These are phyloP conservation scores for Aspergillus conjunctus DNA, from an alignment of 495 filamentous ascomycete genomes.

Conservation along the genomic window DNA sequence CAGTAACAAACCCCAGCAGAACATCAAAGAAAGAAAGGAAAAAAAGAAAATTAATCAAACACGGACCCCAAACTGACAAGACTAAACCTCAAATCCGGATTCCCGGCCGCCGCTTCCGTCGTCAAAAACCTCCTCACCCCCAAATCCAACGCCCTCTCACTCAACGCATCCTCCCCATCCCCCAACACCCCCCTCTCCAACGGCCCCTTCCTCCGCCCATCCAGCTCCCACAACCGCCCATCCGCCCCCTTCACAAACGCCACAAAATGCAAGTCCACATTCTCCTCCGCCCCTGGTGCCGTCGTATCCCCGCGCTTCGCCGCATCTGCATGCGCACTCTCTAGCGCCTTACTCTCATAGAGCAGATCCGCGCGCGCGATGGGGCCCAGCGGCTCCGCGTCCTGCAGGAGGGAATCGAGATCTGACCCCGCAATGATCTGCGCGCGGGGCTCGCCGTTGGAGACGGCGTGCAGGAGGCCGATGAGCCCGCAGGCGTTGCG, in stretches of 20 bases:
- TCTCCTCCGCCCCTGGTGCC: conserved; percentile 66
- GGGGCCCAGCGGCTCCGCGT: conserved; percentile 49
- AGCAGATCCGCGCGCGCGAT: conserved; percentile 67
- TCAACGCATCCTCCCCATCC: conserved; percentile 66
- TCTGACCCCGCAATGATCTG: conserved; percentile 48
- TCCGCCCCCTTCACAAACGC: conserved; percentile 77
- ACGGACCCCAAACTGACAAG: conserved; percentile 68
- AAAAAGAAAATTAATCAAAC: conserved; percentile 51
- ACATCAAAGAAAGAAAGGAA: not conserved
- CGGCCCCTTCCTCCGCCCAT: conserved; percentile 75
- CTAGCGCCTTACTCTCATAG: conserved; percentile 70
- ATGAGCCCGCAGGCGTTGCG: conserved; percentile 84
- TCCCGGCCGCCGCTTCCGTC: conserved; percentile 55
- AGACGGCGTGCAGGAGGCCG: conserved; percentile 73
- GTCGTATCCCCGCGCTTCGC: conserved; percentile 71
- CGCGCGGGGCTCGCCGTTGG: conserved; percentile 58
- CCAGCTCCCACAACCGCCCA: conserved; percentile 80
- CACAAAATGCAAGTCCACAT: conserved; percentile 80
- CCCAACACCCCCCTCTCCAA: conserved; percentile 58
- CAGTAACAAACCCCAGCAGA: too few species aligned
- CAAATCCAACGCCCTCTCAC: conserved; percentile 63
- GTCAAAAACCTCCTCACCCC: conserved; percentile 64
- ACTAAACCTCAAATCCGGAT: conserved; percentile 74
- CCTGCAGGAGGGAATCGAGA: conserved; percentile 48
- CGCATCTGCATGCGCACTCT: conserved; percentile 69